phyloP scores from a whole-genome alignment of 148 eudicot species.

The Arbutus unedo region DNA sequence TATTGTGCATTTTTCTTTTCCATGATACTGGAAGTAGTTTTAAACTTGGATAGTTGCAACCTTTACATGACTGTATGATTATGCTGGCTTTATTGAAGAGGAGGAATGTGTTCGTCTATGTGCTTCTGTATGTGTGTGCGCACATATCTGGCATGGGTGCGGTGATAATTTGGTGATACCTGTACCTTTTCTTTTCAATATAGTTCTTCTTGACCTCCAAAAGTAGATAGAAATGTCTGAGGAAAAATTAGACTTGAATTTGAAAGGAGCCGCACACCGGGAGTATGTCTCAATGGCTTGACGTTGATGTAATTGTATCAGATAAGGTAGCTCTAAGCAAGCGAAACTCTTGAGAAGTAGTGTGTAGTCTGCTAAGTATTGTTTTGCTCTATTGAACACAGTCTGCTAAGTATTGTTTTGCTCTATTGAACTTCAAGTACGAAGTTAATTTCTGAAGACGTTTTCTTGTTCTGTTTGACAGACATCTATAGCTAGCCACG shows the following conservation, averaged over 20 bases:
- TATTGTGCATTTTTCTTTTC: background rate
- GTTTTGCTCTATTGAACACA: no score
- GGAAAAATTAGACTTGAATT: background rate
- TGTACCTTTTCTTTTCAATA: background rate
- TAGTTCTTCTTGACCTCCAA: background rate
- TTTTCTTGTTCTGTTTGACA: constrained; percentile 15
- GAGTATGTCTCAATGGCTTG: background rate
- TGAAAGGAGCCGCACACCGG: background rate
- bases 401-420: no score
- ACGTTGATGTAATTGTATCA: background rate
- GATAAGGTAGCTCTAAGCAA: background rate
- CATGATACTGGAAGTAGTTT: background rate
- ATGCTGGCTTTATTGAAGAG: background rate
- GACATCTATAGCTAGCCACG: constrained; percentile 18
- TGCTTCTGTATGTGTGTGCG: no score
- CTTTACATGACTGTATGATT: background rate
- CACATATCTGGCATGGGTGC: no score
- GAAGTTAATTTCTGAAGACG: background rate
- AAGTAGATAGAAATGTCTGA: background rate
- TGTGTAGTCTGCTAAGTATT: background rate
- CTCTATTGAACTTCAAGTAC: background rate
- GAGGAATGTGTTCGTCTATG: background rate
- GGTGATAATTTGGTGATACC: no score
- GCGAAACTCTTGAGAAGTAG: background rate
- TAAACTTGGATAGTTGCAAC: background rate